Percentiles rank a stretch among this genome's conserved stretches.
Evolutionary conservation across 768 basidiomycete genomes (phyloP).

Genomic region (Lentinula detonsa): DNA sequence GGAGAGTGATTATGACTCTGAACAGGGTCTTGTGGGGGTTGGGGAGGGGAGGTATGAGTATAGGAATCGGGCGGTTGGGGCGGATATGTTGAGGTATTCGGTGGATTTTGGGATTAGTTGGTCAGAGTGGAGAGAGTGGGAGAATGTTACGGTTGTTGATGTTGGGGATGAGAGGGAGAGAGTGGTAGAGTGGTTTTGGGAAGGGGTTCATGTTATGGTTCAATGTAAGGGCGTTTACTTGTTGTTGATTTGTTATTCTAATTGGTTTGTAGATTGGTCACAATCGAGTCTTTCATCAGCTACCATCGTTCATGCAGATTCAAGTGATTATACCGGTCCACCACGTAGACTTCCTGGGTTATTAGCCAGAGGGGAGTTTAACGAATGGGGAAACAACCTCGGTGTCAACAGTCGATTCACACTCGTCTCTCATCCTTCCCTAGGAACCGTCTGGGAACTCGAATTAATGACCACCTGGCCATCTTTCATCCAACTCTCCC

Average conservation of each 20-base stretch:
- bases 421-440: slow-evolving; percentile 27
- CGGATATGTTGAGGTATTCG: slow-evolving; percentile 83
- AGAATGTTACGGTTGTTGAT: slow-evolving; percentile 62
- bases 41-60: slow-evolving; percentile 25
- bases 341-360: slow-evolving; percentile 82
- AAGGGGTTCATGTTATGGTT: slow-evolving; percentile 78
- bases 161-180: slow-evolving; percentile 43
- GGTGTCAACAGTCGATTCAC: slow-evolving; percentile 70
- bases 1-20: slow-evolving; percentile 65
- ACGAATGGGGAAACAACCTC: slow-evolving; percentile 86
- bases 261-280: slow-evolving; percentile 63
- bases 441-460: slow-evolving; percentile 56
- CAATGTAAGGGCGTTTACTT: slow-evolving; percentile 49
- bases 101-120: slow-evolving; percentile 85
- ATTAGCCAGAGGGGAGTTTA: slow-evolving; percentile 85
- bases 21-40: too few species aligned
- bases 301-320: slow-evolving; percentile 74
- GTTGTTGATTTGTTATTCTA: too few species aligned
- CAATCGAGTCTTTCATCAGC: slow-evolving; percentile 52
- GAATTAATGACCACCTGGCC: slow-evolving; percentile 92
- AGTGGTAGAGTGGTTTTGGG: slow-evolving; percentile 53
- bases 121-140: slow-evolving; percentile 81
- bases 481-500: slow-evolving; percentile 67
- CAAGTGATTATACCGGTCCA: slow-evolving; percentile 39
- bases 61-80: slow-evolving; percentile 78